Evolutionary conservation across 2,329 filamentous ascomycete genomes (phyloP), one percentile per base, ranked within the genome.

Genomic region (Colletotrichum eleusines): DNA sequence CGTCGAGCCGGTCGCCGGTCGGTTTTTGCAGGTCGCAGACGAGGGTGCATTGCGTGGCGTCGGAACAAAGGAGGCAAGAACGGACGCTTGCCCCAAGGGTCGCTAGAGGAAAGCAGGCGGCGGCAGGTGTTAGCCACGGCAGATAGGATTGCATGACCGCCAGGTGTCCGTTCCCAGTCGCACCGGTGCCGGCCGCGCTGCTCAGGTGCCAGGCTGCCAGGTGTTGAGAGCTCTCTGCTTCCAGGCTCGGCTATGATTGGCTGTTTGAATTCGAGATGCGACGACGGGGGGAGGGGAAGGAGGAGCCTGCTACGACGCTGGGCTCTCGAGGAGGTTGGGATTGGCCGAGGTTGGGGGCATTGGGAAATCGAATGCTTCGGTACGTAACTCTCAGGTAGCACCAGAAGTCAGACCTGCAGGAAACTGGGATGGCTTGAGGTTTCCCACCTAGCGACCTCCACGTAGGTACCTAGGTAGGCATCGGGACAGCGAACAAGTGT

Each of bases 291-390:
- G 26, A 46, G 46, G 54, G 63, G 42, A 55, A 58, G 58, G 65
- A 59, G 69, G 59, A 71, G 69, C 59, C 68, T 58, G 53, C 40
- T 71, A 48, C 68, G 53, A 71, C 69, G 51, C 69, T 63, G 65
- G 31, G 63, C 58, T 31, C 64, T 63, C 53, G 20, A 63, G 53
- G 69, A 59, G 58, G 64, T 33, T 71, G 58, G 69, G 69, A 71
- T 71, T 71, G 69, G 69, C 53, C 31, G 40, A 38, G 44, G 38
- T 71, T 71, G 69, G 59, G 44, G 44, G 18, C 33, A 16, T 5
- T n/a, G n/a, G 31, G 51, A 57, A 59, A 40, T 58, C 60, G 65
- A 68, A 35, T 9, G 31, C 38, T 51, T 46, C n/a, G 51, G 44
- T 71, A 71, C 57, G 68, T 71, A 71, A 14, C 57, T 20, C 31